These are phyloP conservation scores for Hyaloscypha finlandica DNA, from an alignment of 495 filamentous ascomycete species.

Conservation along the genomic window DNA sequence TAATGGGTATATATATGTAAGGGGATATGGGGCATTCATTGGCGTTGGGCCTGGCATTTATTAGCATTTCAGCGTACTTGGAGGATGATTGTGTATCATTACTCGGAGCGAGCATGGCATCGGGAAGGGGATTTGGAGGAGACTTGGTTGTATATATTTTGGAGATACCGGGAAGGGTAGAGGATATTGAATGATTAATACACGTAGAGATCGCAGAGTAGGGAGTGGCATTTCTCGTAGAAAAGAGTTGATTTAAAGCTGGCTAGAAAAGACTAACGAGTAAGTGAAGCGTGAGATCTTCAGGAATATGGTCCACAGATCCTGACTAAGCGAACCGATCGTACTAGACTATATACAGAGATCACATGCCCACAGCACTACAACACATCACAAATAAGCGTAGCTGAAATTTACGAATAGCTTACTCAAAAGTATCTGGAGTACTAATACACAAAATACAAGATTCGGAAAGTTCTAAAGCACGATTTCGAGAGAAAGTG, in stretches of 20 bases:
- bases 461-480: conserved; percentile 25
- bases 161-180: background rate
- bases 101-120: background rate
- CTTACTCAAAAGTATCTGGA: conserved; percentile 22
- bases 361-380: too few species aligned
- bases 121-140: background rate
- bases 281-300: too few species aligned
- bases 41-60: background rate
- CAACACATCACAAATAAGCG: conserved; percentile 18
- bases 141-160: conserved; percentile 2
- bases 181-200: background rate
- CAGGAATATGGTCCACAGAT: too few species aligned
- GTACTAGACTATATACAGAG: too few species aligned
- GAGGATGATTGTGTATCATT: background rate
- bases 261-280: too few species aligned
- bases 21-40: background rate
- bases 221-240: too few species aligned
- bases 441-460: conserved; percentile 23
- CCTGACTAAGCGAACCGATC: too few species aligned
- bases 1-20: conserved; percentile 2
- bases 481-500: conserved; percentile 23
- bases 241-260: too few species aligned
- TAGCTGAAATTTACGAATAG: conserved; percentile 22
- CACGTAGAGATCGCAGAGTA: too few species aligned
- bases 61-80: background rate